Percentiles rank a stretch among this genome's conserved stretches.
Conservation (phyloP, 2,329 filamentous ascomycete genomes). For the Fulvia fulva region DNA sequence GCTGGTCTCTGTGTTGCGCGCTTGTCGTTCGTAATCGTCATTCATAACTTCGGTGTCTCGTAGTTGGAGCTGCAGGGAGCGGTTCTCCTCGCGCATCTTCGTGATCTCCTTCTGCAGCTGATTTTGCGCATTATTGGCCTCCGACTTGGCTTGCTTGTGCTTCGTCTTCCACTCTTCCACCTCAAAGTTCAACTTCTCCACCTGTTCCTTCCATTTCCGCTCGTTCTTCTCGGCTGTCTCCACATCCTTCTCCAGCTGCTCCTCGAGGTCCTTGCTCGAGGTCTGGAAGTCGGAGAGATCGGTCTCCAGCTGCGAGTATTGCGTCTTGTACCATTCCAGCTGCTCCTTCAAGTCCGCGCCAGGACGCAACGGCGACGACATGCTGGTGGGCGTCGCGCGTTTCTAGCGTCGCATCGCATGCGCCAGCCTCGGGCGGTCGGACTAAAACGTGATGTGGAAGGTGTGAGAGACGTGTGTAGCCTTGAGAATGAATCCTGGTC, state of each 20-base stretch:
- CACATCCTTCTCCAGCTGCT: slow-evolving; percentile 92
- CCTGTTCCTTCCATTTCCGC: slow-evolving; percentile 77
- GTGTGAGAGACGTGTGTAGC: background rate
- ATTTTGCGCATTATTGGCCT: slow-evolving; percentile 80
- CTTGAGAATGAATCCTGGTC: slow-evolving; percentile 1
- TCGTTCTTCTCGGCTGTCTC: slow-evolving; percentile 94
- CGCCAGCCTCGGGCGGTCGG: background rate
- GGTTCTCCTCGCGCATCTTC: slow-evolving; percentile 75
- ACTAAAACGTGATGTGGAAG: background rate
- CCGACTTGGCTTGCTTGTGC: slow-evolving; percentile 89
- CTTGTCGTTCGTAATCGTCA: slow-evolving; percentile 96
- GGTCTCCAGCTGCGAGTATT: slow-evolving; percentile 87
- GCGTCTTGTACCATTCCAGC: slow-evolving; percentile 88
- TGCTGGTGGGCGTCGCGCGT: slow-evolving; percentile 25
- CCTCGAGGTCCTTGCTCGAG: slow-evolving; percentile 89
- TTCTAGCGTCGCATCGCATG: slow-evolving; percentile 32
- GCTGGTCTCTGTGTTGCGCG: slow-evolving; percentile 90
- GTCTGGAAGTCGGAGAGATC: slow-evolving; percentile 92
- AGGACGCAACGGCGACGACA: slow-evolving; percentile 35
- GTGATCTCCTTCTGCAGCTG: slow-evolving; percentile 94
- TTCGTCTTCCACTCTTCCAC: slow-evolving; percentile 99
- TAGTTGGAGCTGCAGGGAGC: slow-evolving; percentile 75
- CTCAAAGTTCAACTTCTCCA: slow-evolving; percentile 78
- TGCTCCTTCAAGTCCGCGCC: slow-evolving; percentile 60
- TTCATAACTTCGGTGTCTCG: slow-evolving; percentile 97